Evolutionary conservation across 1,139 yeast species (phyloP), one percentile per base, ranked within the genome.

Genomic region (Debaryomycetaceae sp.): DNA sequence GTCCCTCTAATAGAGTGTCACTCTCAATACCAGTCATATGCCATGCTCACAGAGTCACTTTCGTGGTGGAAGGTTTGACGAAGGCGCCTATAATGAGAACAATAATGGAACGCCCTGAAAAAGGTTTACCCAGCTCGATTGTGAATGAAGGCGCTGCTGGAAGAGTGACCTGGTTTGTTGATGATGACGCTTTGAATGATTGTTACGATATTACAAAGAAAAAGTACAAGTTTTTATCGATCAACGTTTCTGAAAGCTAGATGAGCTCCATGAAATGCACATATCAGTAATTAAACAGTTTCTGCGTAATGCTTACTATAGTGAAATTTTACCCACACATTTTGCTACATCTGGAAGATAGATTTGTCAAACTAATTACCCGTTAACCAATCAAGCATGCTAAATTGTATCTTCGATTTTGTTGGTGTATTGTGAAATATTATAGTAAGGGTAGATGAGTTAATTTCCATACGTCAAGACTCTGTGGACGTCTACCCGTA

Each of bases 141-240:
- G 97, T 92, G 46, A 91, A 91, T 60, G 98, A 89, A 63, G 88
- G 89, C 29, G 96, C 97, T 18, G 96, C 96, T 2, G 98, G 98
- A 26, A 86, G 86, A 65, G 96, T 92, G 7, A 80, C 92, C 14
- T 92, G 98, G 98, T 92, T 92, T 70, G 98, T 92, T 35, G 98
- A 92, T 63, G 88, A 88, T 55, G 97, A 87, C 52, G 98, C 98
- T 6, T 77, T 92, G 52, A 81, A 83, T 43, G 97, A 91, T 53
- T 84, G 86, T 45, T 81, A 79, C 58, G 78, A 72, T 46, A 78
- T 84, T 39, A 82, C 87, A 18, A 84, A 83, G 69, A 84, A 83
- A 65, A 81, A 83, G 63, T 85, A 85, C 65, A 85, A 84, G 63
- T 78, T 70, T 47, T 63, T 73, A 48, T 65, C 74, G 29, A 64